A percentile compares a stretch with the other conserved stretches of the same genome.
These are phyloP conservation scores for Brassica nigra DNA, from an alignment of 345 rosid genomes.

Conservation along the genomic window DNA sequence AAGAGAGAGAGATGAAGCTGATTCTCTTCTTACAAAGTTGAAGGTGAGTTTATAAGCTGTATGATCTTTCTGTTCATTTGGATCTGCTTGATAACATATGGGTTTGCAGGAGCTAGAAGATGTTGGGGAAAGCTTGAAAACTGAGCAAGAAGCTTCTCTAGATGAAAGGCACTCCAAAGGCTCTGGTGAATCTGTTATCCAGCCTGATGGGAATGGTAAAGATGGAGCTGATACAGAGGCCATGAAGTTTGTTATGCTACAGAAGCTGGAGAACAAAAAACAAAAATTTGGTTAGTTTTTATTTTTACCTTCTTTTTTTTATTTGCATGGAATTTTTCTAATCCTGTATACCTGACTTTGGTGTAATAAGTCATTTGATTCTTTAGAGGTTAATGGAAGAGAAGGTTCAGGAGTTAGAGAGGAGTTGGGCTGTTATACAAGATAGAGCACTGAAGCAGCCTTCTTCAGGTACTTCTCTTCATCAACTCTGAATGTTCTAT, in stretches of 20 bases:
- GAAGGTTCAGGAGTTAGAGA: constrained; percentile 68
- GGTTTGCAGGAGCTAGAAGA: constrained; percentile 57
- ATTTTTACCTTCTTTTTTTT: neutral
- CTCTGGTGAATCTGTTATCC: constrained; percentile 38
- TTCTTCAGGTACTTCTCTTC: constrained; percentile 64
- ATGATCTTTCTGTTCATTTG: neutral
- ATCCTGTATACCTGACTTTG: constrained; percentile 19
- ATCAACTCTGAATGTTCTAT: neutral
- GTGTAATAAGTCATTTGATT: neutral
- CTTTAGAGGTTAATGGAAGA: constrained; percentile 67
- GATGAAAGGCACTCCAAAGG: constrained; percentile 40
- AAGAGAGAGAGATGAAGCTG: constrained; percentile 69
- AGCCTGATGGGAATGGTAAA: constrained; percentile 39
- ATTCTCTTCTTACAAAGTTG: constrained; percentile 54
- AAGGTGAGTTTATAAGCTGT: constrained; percentile 46
- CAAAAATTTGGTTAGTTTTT: constrained; percentile 52
- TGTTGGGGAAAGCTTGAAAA: neutral
- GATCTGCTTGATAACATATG: constrained; percentile 5
- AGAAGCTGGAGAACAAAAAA: constrained; percentile 75
- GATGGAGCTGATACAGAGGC: constrained; percentile 50
- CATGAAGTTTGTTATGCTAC: constrained; percentile 46
- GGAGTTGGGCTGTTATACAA: constrained; percentile 69
- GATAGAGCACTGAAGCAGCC: constrained; percentile 71
- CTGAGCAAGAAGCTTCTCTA: constrained; percentile 23
- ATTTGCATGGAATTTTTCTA: neutral